A percentile compares a stretch with the other conserved stretches of the same genome.
Conservation (phyloP, 139 green algal species). For the Micromonas commoda region DNA sequence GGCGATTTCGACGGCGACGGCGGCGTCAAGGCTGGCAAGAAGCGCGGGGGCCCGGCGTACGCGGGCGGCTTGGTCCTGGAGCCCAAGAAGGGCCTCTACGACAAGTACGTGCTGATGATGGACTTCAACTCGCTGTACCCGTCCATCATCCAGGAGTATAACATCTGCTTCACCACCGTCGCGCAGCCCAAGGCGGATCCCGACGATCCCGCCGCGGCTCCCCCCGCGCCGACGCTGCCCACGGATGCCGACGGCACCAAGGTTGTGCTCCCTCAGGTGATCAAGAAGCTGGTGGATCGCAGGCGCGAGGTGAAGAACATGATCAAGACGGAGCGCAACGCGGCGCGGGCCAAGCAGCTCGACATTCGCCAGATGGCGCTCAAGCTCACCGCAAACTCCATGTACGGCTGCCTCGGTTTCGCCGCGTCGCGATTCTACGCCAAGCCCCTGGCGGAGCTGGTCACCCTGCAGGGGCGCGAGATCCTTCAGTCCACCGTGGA, state of each 20-base stretch:
- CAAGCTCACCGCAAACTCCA: conserved; percentile 95
- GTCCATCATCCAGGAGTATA: conserved; percentile 99
- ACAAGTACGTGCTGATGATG: conserved; percentile 91
- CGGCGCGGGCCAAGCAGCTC: conserved; percentile 52
- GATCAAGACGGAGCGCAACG: conserved; percentile 68
- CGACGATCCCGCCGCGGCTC: conserved; percentile 33
- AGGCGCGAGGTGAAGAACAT: conserved; percentile 72
- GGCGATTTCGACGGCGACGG: conserved; percentile 18
- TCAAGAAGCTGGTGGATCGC: conserved; percentile 64
- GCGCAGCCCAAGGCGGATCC: conserved; percentile 29
- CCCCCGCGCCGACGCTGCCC: conserved; percentile 25
- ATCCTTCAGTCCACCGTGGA: conserved; percentile 93
- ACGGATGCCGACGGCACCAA: neutral
- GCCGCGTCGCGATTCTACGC: conserved; percentile 84
- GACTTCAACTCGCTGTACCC: conserved; percentile 99
- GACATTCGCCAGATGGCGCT: conserved; percentile 87
- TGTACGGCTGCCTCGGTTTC: conserved; percentile 97
- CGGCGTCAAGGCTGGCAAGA: conserved; percentile 30
- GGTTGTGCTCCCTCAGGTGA: conserved; percentile 39
- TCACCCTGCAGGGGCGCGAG: conserved; percentile 84
- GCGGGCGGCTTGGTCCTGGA: conserved; percentile 93
- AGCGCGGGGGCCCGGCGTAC: conserved; percentile 56
- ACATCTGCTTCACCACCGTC: conserved; percentile 99
- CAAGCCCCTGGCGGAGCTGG: conserved; percentile 85
- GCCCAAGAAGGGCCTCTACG: conserved; percentile 97